Base-by-base conservation (phyloP, 78 protist genomes). In the Blattamonas nauphoetae region DNA sequence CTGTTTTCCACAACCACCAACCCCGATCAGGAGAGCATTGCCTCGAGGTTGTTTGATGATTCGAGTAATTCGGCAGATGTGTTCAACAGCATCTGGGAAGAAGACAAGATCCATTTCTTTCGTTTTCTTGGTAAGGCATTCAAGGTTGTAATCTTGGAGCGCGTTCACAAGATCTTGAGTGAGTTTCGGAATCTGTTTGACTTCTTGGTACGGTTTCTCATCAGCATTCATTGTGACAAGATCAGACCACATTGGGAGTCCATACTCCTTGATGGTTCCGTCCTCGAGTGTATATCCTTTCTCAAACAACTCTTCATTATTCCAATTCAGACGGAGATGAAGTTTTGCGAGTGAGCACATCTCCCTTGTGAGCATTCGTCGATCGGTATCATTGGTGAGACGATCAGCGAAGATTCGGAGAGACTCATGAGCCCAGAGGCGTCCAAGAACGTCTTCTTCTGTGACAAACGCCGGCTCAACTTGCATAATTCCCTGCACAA, bases 331-430 rank as follows among this genome's bases (percentile, higher is more conserved):
- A 29, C 71, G 11, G 71, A 55, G 71, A 55, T 55, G 21, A 29
- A 29, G 71, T 55, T 55, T 55, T 21, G 71, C 71, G 38, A 55
- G 21, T 55, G 11, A 11, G 71, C 71, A 55, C 11, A 55, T 55
- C 21, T 21, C 32, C 42, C 42, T 79, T 6, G 5, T 3, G 79
- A 91, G 86, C 41, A 3, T 4, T 33, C 0, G 1, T 1, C 86
- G 81, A 86, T 91, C 93, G 6, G n/a, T 55, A 42, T 86, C 93
- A 42, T 42, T n/a, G 6, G 85, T 79, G 81, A 94, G 87, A 1
- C 96, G 91, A 45, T 94, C 96, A 77, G 35, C 81, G 89, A 94
- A 94, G 41, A 94, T 91, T 35, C 96, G 86, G 85, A 87, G 43
- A 45, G 41, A 42, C 84, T 94, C 96, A 88, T 94, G 96, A 5